Base-by-base conservation (phyloP, 1,139 yeast genomes). In the Debaryomyces subglobosus region DNA sequence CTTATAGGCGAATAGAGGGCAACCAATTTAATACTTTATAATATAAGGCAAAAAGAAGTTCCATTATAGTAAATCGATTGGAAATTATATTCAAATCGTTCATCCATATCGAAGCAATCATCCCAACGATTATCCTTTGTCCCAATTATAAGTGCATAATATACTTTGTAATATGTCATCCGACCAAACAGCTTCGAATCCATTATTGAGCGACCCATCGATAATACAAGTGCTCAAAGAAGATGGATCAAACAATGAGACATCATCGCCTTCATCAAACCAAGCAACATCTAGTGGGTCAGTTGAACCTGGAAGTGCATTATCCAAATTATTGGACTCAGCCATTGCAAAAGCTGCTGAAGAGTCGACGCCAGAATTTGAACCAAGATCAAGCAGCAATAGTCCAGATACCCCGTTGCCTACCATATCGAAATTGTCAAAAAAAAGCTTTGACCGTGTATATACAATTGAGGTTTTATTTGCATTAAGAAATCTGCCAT, bases 261-360 rank as follows among this genome's bases (percentile, higher is more conserved):
- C 47, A 10, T 37, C 37, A 21, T 40, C 43, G 6, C 33, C 12
- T 15, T 12, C 8, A 23, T 23, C 21, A 23, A 49, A 12, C 8
- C 25, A 18, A 12, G 36, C 34, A 33, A 16, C 48, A 8, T n/a
- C 53, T n/a, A n/a, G 42, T 41, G 39, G 49, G 29, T 29, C 53
- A 36, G 52, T 65, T 29, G 71, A 64, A 32, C 70, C 77, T 3
- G 64, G 72, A 13, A 71, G 65, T 54, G 78, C 73, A 2, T 68
- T 75, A 43, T 69, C 78, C n/a, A 71, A 69, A 53, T 61, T 75
- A 39, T 63, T 75, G 43, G 77, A 72, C 48, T 68, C 74, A 2
- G 77, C 77, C 25, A 71, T 72, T 60, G 78, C 79, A 27, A 74
- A 78, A 38, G 81, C 82, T 9, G 81, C 81, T 39, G 73, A 71